Evolutionary conservation across 1,284 basidiomycete genomes (phyloP).

Genomic region (Moniliella sp.): DNA sequence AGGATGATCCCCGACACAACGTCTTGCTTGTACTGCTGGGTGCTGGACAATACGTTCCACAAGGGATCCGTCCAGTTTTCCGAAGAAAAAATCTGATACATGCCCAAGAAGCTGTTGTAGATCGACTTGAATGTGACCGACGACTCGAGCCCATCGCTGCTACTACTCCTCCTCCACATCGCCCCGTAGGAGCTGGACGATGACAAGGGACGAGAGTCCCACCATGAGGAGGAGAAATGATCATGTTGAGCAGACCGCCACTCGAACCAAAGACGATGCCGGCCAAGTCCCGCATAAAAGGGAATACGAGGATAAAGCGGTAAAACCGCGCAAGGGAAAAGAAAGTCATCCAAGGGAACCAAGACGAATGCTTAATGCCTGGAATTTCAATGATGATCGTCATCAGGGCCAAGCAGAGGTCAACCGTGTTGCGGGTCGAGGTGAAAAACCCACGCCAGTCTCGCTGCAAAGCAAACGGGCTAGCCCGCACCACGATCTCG

Average conservation of each 20-base stretch:
- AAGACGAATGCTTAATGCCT: constrained; percentile 42
- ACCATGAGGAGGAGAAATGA: constrained; percentile 71
- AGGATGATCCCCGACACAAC: constrained; percentile 57
- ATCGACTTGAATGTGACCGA: constrained; percentile 68
- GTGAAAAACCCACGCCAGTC: constrained; percentile 60
- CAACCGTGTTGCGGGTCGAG: constrained; percentile 51
- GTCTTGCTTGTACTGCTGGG: constrained; percentile 46
- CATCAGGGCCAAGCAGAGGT: constrained; percentile 57
- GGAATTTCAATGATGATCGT: constrained; percentile 72
- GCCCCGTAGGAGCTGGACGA: constrained; percentile 52
- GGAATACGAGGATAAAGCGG: constrained; percentile 68
- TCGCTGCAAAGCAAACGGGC: constrained; percentile 46
- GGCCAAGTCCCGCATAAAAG: constrained; percentile 44
- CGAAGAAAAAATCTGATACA: constrained; percentile 78
- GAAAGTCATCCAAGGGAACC: constrained; percentile 75
- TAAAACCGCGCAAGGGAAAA: constrained; percentile 79
- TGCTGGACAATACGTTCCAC: constrained; percentile 51
- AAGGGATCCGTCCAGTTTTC: constrained; percentile 79
- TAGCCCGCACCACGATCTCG: constrained; percentile 60
- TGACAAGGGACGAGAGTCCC: constrained; percentile 61
- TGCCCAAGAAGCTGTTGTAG: constrained; percentile 66
- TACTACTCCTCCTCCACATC: constrained; percentile 44
- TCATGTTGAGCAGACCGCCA: constrained; percentile 77
- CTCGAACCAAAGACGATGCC: constrained; percentile 69
- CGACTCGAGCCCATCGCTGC: constrained; percentile 24